phyloP scores from a whole-genome alignment of 306 rosid genomes.

The Vachellia pachyceras region DNA sequence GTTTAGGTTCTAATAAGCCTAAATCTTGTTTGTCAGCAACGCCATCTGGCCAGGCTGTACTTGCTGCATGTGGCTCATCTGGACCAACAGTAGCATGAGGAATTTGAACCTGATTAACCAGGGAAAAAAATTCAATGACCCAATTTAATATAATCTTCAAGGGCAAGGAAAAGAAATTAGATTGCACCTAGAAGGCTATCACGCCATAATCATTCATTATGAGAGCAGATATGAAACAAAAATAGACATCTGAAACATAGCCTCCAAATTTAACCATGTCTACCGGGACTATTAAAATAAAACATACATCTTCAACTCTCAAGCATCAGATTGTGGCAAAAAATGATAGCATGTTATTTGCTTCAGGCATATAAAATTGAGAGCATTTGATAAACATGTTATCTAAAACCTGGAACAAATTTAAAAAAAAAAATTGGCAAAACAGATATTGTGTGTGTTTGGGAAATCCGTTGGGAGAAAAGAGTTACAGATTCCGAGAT shows the following conservation, averaged over 20 bases:
- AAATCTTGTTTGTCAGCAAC: constrained; percentile 72
- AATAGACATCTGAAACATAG: background rate
- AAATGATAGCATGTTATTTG: constrained; percentile 3
- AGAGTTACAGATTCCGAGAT: no score
- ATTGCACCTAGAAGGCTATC: constrained; percentile 16
- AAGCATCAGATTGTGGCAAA: constrained; percentile 17
- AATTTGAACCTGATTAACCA: constrained; percentile 53
- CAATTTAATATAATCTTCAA: constrained; percentile 17
- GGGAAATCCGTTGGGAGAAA: no score
- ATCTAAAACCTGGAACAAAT: background rate
- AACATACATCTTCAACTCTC: constrained; percentile 23
- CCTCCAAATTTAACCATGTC: constrained; percentile 22
- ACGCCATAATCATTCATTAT: background rate
- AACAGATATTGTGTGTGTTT: no score
- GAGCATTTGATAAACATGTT: background rate
- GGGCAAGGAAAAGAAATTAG: background rate
- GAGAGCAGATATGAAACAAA: constrained; percentile 27
- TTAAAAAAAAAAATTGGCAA: background rate
- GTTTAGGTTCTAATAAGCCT: constrained; percentile 58
- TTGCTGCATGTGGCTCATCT: constrained; percentile 97
- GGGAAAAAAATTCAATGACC: constrained; percentile 26
- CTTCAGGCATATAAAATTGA: constrained; percentile 11
- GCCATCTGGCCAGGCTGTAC: constrained; percentile 84
- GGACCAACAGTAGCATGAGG: constrained; percentile 84
- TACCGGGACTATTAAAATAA: constrained; percentile 27